Conservation (phyloP, 1,284 basidiomycete genomes). For the Xerocomus nothofagi region DNA sequence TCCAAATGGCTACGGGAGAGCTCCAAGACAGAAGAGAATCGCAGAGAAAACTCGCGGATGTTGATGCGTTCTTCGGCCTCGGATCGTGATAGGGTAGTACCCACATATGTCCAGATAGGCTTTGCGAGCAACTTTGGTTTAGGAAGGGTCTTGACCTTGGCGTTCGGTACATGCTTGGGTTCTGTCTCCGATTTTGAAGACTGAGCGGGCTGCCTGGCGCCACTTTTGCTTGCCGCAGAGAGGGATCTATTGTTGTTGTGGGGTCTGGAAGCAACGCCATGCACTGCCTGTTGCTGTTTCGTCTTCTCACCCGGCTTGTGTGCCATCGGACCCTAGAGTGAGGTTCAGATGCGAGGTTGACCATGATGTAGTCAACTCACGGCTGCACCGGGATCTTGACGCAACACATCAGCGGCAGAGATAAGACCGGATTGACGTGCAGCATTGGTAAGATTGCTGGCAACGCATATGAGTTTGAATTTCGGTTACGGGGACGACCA, state of each 20-base stretch:
- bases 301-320: conserved; percentile 26
- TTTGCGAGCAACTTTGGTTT: conserved; percentile 36
- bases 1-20: conserved; percentile 57
- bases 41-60: conserved; percentile 70
- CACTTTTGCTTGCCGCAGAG: conserved; percentile 17
- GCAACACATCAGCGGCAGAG: conserved; percentile 44
- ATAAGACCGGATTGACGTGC: conserved; percentile 37
- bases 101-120: conserved; percentile 52
- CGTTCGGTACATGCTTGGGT: conserved; percentile 10
- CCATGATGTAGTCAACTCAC: conserved; percentile 25
- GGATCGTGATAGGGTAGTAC: conserved; percentile 42
- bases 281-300: conserved; percentile 10
- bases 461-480: conserved; percentile 6
- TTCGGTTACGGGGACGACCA: background rate
- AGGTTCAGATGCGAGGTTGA: conserved; percentile 8
- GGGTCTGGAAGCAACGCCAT: conserved; percentile 6
- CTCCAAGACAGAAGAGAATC: conserved; percentile 57
- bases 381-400: conserved; percentile 34
- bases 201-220: conserved; percentile 1
- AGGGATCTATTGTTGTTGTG: conserved; percentile 8
- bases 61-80: conserved; percentile 61
- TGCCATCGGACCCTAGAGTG: conserved; percentile 33
- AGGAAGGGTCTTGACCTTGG: conserved; percentile 14
- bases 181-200: conserved; percentile 10
- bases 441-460: conserved; percentile 39